Conservation (phyloP, 805 yeast species). For the Zygotorulaspora danielsina region DNA sequence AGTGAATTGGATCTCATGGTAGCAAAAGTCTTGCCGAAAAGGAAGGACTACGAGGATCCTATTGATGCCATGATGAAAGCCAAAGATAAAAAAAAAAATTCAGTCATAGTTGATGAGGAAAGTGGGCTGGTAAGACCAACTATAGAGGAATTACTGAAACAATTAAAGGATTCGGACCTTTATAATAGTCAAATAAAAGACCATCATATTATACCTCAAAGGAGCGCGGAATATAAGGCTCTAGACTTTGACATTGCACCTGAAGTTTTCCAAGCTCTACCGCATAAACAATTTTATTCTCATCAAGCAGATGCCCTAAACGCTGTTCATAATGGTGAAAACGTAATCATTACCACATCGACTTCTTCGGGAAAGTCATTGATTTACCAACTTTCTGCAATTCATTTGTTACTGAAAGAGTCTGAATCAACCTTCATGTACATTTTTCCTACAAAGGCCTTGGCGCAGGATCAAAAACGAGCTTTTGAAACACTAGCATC, state of each 20-base stretch:
- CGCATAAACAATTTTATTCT: constrained; percentile 51
- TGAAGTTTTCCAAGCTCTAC: constrained; percentile 49
- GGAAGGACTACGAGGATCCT: constrained; percentile 54
- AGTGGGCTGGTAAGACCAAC: constrained; percentile 37
- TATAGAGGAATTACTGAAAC: constrained; percentile 47
- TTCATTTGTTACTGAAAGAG: constrained; percentile 43
- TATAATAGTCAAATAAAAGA: constrained; percentile 63
- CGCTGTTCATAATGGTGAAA: constrained; percentile 49
- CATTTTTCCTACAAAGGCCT: constrained; percentile 93
- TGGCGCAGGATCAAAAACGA: constrained; percentile 93
- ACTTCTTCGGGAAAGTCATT: constrained; percentile 96
- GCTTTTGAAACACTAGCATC: constrained; percentile 59
- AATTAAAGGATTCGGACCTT: constrained; percentile 44
- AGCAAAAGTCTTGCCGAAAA: constrained; percentile 42
- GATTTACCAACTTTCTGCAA: constrained; percentile 83
- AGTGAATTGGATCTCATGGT: constrained; percentile 38
- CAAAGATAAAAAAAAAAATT: constrained; percentile 20
- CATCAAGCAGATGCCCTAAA: constrained; percentile 83
- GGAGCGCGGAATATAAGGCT: constrained; percentile 43
- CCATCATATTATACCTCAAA: constrained; percentile 44
- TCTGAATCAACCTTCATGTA: constrained; percentile 65
- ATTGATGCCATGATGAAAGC: constrained; percentile 50
- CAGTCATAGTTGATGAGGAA: constrained; percentile 26
- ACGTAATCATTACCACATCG: constrained; percentile 87
- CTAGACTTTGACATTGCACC: constrained; percentile 46